A percentile compares a stretch with the other conserved stretches of the same genome.
Conservation (phyloP, 306 rosid species). For the Luffa aegyptiaca region DNA sequence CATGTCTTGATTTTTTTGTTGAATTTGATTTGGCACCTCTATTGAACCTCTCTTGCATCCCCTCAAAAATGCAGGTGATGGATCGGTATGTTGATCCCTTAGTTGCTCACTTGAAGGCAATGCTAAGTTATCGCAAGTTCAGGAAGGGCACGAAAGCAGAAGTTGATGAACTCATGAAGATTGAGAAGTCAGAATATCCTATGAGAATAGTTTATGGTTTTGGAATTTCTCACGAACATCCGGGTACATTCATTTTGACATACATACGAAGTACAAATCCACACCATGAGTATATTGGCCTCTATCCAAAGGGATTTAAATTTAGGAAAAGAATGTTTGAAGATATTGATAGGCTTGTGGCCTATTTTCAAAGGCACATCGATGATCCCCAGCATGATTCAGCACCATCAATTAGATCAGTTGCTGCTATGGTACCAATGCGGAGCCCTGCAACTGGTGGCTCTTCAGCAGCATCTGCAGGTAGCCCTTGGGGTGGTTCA, state of each 20-base stretch:
- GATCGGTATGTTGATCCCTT: constrained; percentile 97
- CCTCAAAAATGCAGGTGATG: constrained; percentile 54
- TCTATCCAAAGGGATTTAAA: constrained; percentile 95
- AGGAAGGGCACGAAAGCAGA: constrained; percentile 74
- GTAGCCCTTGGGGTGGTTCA: constrained; percentile 84
- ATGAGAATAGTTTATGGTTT: constrained; percentile 84
- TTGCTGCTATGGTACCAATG: constrained; percentile 98
- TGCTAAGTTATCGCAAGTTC: constrained; percentile 88
- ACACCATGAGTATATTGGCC: constrained; percentile 96
- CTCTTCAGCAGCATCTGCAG: constrained; percentile 71
- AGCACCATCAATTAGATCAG: constrained; percentile 85
- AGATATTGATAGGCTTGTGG: constrained; percentile 88
- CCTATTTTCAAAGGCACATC: constrained; percentile 79
- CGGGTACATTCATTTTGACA: constrained; percentile 91
- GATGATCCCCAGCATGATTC: constrained; percentile 81
- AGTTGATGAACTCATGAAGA: constrained; percentile 77
- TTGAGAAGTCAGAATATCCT: constrained; percentile 71
- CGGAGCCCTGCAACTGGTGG: constrained; percentile 97
- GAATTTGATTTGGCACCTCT: neutral
- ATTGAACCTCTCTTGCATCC: neutral
- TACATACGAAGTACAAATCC: constrained; percentile 88
- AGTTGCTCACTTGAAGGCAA: constrained; percentile 71
- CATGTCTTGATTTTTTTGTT: neutral
- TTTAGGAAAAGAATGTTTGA: constrained; percentile 94
- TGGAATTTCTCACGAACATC: constrained; percentile 91